These are phyloP conservation scores for Rubus parviflorus DNA, from an alignment of 306 rosid genomes.

Conservation along the genomic window DNA sequence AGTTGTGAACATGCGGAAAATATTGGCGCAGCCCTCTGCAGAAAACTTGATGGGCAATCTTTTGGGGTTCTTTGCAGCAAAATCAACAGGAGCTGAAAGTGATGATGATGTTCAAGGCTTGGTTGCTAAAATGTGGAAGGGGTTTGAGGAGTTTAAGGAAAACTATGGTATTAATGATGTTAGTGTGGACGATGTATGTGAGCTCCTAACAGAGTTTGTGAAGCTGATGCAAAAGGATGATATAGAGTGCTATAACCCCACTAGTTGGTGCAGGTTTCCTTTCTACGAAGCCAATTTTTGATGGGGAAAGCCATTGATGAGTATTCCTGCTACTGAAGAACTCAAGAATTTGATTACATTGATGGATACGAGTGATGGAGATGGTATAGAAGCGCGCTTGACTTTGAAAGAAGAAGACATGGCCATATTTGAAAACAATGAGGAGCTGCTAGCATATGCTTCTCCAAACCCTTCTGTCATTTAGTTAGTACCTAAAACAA, in stretches of 20 bases:
- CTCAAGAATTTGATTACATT: constrained; percentile 18
- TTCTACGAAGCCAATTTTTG: constrained; percentile 29
- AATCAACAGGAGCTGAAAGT: neutral
- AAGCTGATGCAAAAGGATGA: neutral
- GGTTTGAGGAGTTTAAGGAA: neutral
- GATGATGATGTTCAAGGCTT: neutral
- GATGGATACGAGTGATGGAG: constrained; percentile 21
- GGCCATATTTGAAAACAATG: constrained; percentile 17
- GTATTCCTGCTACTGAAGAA: neutral
- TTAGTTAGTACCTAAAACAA: neutral
- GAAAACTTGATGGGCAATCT: constrained; percentile 43
- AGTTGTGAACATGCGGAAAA: constrained; percentile 32
- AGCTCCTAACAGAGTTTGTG: neutral
- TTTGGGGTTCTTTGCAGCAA: constrained; percentile 25
- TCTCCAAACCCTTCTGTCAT: neutral
- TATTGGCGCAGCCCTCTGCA: constrained; percentile 24
- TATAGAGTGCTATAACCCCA: neutral
- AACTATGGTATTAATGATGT: neutral
- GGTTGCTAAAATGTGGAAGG: constrained; percentile 12
- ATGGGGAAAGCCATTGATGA: constrained; percentile 38
- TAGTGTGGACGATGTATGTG: neutral
- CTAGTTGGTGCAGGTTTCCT: constrained; percentile 26
- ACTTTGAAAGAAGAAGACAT: constrained; percentile 7
- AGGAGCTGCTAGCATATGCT: constrained; percentile 22
- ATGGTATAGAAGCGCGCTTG: constrained; percentile 26